These are phyloP conservation scores for Tubosaeta brunneosetosa DNA, from an alignment of 768 basidiomycete species.

Conservation along the genomic window DNA sequence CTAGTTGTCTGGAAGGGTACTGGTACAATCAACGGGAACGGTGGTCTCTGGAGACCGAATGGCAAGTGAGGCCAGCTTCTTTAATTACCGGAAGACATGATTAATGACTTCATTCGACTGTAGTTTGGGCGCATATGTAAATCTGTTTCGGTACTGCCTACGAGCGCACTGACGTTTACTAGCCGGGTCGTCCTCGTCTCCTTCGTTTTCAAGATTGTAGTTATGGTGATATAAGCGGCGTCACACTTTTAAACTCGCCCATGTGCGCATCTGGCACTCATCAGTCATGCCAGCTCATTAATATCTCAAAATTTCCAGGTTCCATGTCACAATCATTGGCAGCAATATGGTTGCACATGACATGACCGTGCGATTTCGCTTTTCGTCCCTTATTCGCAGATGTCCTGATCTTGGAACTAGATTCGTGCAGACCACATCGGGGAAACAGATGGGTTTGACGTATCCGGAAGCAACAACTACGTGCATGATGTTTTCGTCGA, in stretches of 20 bases:
- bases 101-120: neutral
- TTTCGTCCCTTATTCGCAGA: neutral
- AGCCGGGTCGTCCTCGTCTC: constrained; percentile 6
- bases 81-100: neutral
- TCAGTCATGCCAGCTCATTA: neutral
- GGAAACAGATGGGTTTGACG: constrained; percentile 8
- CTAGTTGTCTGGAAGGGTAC: constrained; percentile 6
- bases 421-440: constrained; percentile 14
- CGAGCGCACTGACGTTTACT: neutral
- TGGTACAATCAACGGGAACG: constrained; percentile 8
- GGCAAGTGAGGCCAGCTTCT: neutral
- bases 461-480: constrained; percentile 29
- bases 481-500: constrained; percentile 34
- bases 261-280: constrained; percentile 1
- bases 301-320: constrained; percentile 3
- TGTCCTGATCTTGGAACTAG: neutral
- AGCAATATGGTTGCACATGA: constrained; percentile 7
- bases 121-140: constrained; percentile 3
- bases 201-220: constrained; percentile 6
- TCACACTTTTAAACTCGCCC: constrained; percentile 11
- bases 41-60: neutral
- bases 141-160: neutral
- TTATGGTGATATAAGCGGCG: constrained; percentile 9
- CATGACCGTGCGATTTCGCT: constrained; percentile 2
- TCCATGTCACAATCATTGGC: constrained; percentile 9